Evolutionary conservation across 2,329 filamentous ascomycete species (phyloP), one percentile per base, ranked within the genome.

Genomic region (Venturia aucupariae): DNA sequence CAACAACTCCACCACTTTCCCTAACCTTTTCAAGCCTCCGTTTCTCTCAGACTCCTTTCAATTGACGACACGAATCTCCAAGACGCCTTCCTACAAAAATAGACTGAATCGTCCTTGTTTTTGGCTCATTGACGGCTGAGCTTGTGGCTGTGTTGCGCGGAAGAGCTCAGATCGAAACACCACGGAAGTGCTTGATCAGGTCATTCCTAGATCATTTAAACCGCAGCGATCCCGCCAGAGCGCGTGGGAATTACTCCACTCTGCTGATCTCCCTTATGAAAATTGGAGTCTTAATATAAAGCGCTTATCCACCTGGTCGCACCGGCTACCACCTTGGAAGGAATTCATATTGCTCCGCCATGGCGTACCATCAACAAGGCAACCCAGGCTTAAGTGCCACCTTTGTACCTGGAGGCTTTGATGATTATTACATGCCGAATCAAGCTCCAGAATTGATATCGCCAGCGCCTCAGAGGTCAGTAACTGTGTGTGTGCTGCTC

Each of bases 391-490:
- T 84, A 72, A 80, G 81, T 66, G 86, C 87, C 65, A 90, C 86
- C 60, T 89, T 87, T 75, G 82, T 86, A 73, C 87, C 87, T 69
- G 86, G 86, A 69, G 83, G 83, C 61, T 79, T 82, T 69, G 86
- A 89, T 76, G 85, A 88, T 74, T 88, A 84, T 74, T 86, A 86
- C 74, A 84, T 88, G 80, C 81, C 81, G 46, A 74, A 73, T 39
- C 71, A 74, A 66, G 72, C 73, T 66, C 84, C 85, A 68, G 86
- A 88, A 75, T 78, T 89, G 71, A 82, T 89, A 68, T 87, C 87
- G 71, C 87, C 87, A 64, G 82, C 85, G 70, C 87, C 87, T 67
- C 86, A 90, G 78, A 83, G 87, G 86, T 88, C 77, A 55, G 61
- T 44, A 35, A 38, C 7, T 10, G n/a, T n/a, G 1, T 15, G 4